Conservation (phyloP, 2,329 filamentous ascomycete species). For the Coniochaeta prunicola region DNA sequence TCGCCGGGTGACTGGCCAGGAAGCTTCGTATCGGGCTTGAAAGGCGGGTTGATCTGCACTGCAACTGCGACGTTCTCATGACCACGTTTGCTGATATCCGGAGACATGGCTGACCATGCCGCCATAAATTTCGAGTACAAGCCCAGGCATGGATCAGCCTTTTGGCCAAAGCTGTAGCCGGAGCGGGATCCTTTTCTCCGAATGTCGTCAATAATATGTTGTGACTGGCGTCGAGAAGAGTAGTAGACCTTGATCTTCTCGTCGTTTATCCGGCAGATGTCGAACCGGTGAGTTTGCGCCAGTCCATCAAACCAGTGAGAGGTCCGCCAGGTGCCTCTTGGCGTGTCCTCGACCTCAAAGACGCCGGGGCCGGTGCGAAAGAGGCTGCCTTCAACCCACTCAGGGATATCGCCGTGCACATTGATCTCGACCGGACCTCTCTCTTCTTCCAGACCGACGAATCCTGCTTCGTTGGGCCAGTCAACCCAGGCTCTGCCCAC, state of each 20-base stretch:
- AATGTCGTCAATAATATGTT: conserved; percentile 54
- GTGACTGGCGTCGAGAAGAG: conserved; percentile 62
- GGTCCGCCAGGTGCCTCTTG: conserved; percentile 48
- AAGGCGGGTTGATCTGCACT: conserved; percentile 55
- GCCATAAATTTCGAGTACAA: conserved; percentile 66
- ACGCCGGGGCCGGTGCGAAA: conserved; percentile 66
- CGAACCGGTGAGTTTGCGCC: conserved; percentile 64
- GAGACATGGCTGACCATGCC: conserved; percentile 35
- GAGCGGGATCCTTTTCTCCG: conserved; percentile 50
- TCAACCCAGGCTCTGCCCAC: conserved; percentile 24
- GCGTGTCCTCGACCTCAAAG: conserved; percentile 45
- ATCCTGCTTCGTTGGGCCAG: conserved; percentile 44
- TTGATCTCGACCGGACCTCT: conserved; percentile 52
- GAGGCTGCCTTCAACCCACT: conserved; percentile 60
- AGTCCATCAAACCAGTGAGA: conserved; percentile 78
- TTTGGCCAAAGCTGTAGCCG: conserved; percentile 60
- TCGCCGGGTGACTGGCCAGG: conserved; percentile 11
- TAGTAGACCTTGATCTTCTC: conserved; percentile 47
- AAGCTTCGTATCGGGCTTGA: conserved; percentile 6
- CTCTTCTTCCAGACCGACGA: conserved; percentile 59
- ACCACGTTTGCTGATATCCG: conserved; percentile 18
- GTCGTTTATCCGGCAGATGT: conserved; percentile 42
- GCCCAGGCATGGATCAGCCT: conserved; percentile 65
- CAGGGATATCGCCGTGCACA: conserved; percentile 58
- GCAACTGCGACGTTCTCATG: conserved; percentile 59